Percentiles rank a stretch among this genome's conserved stretches.
These are phyloP conservation scores for Mycena polygramma DNA, from an alignment of 768 basidiomycete species.

Conservation along the genomic window DNA sequence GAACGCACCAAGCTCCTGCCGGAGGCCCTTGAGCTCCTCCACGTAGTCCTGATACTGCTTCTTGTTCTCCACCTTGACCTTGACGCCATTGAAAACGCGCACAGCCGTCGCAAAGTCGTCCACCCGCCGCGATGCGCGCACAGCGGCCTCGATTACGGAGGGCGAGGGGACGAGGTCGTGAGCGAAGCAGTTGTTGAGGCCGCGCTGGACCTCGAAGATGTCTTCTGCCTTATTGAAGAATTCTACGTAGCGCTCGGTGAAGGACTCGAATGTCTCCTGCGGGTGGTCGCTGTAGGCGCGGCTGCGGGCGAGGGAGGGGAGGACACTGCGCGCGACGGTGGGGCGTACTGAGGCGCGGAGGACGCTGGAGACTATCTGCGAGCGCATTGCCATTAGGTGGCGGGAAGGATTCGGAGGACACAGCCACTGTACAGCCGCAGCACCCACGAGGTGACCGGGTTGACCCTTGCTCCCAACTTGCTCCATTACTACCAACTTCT, in stretches of 20 bases:
- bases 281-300: conserved; percentile 73
- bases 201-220: conserved; percentile 98
- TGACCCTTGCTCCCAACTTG: too few species aligned
- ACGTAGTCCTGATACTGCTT: conserved; percentile 94
- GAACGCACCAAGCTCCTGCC: conserved; percentile 91
- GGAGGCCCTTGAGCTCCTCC: conserved; percentile 87
- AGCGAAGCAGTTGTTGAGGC: conserved; percentile 99
- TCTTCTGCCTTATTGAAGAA: conserved; percentile 96
- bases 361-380: conserved; percentile 71
- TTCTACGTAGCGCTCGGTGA: conserved; percentile 92
- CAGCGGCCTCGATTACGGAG: conserved; percentile 86
- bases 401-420: too few species aligned
- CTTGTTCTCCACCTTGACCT: conserved; percentile 98
- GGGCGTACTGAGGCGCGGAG: conserved; percentile 73
- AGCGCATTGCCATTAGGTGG: conserved; percentile 55
- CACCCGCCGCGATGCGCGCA: conserved; percentile 89
- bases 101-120: conserved; percentile 99
- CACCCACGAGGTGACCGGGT: too few species aligned
- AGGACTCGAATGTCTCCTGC: conserved; percentile 94
- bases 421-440: too few species aligned
- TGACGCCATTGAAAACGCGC: conserved; percentile 94
- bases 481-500: too few species aligned
- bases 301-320: conserved; percentile 53
- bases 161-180: conserved; percentile 95
- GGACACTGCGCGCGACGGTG: conserved; percentile 50